Evolutionary conservation across 2,329 filamentous ascomycete species (phyloP).

Genomic region (Didymellaceae sp.): DNA sequence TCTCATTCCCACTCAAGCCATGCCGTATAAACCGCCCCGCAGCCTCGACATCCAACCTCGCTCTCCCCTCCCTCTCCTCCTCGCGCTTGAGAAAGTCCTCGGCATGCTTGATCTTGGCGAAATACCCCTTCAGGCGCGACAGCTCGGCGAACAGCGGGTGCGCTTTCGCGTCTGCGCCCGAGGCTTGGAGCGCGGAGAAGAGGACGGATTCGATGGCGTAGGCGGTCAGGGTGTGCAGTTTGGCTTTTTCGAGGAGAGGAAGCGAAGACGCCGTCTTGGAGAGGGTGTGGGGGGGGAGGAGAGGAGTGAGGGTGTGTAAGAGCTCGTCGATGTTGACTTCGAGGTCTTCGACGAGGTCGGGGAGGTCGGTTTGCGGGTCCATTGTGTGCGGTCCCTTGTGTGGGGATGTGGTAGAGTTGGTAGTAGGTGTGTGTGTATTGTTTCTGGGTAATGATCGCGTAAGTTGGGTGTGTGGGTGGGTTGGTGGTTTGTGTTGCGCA

Average conservation of each 20-base stretch:
- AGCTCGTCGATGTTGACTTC: slow-evolving; percentile 81
- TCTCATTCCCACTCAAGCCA: slow-evolving; percentile 66
- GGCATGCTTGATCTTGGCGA: slow-evolving; percentile 83
- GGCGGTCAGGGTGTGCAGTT: slow-evolving; percentile 85
- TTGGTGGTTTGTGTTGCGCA: neutral
- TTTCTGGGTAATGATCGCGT: neutral
- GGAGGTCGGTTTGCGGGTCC: slow-evolving; percentile 63
- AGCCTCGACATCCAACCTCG: slow-evolving; percentile 75
- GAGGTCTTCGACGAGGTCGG: slow-evolving; percentile 74
- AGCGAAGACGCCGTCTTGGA: slow-evolving; percentile 75
- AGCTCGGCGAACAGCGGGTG: slow-evolving; percentile 88
- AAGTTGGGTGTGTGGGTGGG: neutral
- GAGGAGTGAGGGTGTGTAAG: slow-evolving; percentile 74
- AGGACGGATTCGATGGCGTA: slow-evolving; percentile 91
- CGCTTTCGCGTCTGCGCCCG: slow-evolving; percentile 78
- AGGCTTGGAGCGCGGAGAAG: slow-evolving; percentile 81
- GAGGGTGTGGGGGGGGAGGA: slow-evolving; percentile 69
- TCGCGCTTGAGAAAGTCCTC: slow-evolving; percentile 55
- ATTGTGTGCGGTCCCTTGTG: slow-evolving; percentile 42
- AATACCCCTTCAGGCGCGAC: slow-evolving; percentile 86
- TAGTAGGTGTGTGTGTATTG: neutral
- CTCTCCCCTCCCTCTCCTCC: slow-evolving; percentile 60
- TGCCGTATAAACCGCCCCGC: slow-evolving; percentile 82
- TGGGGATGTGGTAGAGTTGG: neutral
- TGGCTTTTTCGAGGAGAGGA: slow-evolving; percentile 92